phyloP scores from a whole-genome alignment of 2,329 filamentous ascomycete genomes.

The Fusarium denticulatum region DNA sequence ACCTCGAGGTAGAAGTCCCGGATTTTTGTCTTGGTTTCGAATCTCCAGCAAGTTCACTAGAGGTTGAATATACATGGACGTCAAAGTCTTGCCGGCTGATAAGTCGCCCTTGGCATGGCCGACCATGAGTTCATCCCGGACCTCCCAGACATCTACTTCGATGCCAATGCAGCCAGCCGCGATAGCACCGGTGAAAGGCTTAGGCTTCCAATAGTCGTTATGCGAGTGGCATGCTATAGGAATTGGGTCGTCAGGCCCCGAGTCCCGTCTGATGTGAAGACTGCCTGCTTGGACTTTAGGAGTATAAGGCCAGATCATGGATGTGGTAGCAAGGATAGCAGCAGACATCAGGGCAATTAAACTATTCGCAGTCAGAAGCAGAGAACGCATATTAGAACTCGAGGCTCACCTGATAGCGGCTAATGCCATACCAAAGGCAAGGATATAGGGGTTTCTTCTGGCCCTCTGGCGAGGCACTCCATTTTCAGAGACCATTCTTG shows the following conservation, averaged over 20 bases:
- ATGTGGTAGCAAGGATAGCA: constrained; percentile 16
- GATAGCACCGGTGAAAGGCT: constrained; percentile 71
- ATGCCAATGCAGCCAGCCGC: constrained; percentile 68
- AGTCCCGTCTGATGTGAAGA: background rate
- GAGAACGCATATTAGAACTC: accelerated
- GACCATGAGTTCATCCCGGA: constrained; percentile 65
- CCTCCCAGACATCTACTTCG: constrained; percentile 76
- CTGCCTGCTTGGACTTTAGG: background rate
- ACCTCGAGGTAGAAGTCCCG: constrained; percentile 52
- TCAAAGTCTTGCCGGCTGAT: constrained; percentile 66
- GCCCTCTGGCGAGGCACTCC: background rate
- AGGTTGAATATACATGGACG: constrained; percentile 70
- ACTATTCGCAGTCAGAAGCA: background rate
- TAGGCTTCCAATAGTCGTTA: constrained; percentile 75
- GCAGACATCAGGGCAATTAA: constrained; percentile 18
- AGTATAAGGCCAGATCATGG: constrained; percentile 13
- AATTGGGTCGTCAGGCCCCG: constrained; percentile 18
- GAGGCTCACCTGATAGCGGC: constrained; percentile 20
- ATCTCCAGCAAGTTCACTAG: constrained; percentile 67
- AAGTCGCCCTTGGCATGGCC: constrained; percentile 69
- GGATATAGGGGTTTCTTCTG: constrained; percentile 19
- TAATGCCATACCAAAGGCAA: constrained; percentile 22
- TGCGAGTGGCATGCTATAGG: constrained; percentile 73
- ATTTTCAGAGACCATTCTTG: background rate
- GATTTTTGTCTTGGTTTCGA: constrained; percentile 43